These are phyloP conservation scores for Thalassiosira ordinaria DNA, from an alignment of 352 stramenopile genomes.

Conservation along the genomic window DNA sequence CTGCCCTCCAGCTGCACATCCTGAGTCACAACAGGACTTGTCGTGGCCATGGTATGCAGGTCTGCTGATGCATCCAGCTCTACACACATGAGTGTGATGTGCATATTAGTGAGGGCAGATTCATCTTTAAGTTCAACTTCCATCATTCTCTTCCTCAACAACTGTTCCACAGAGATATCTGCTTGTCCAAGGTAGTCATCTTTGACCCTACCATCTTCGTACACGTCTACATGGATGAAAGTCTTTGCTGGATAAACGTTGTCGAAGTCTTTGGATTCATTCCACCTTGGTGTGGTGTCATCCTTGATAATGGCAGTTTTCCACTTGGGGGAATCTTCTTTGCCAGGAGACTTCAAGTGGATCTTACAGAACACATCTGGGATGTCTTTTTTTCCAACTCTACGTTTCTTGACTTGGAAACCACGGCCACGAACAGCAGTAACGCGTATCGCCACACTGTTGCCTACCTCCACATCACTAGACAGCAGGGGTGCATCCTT, in stretches of 20 bases:
- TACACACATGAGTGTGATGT: constrained; percentile 23
- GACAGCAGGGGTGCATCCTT: constrained; percentile 4
- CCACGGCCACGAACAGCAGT: constrained; percentile 51
- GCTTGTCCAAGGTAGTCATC: constrained; percentile 58
- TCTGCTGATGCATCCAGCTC: neutral
- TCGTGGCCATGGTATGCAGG: constrained; percentile 58
- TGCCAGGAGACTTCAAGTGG: constrained; percentile 30
- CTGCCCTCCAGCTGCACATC: constrained; percentile 57
- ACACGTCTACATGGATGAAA: constrained; percentile 55
- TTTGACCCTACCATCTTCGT: constrained; percentile 50
- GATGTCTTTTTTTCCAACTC: constrained; percentile 51
- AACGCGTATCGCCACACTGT: constrained; percentile 25
- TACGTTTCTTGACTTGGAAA: constrained; percentile 51
- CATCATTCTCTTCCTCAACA: constrained; percentile 54
- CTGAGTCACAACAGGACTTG: constrained; percentile 31
- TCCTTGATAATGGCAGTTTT: constrained; percentile 64
- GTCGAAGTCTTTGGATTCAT: constrained; percentile 62
- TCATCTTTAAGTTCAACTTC: constrained; percentile 60
- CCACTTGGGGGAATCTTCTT: constrained; percentile 27
- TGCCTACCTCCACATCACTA: neutral
- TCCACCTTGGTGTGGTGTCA: constrained; percentile 64
- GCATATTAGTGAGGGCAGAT: constrained; percentile 4
- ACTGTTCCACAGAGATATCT: constrained; percentile 47
- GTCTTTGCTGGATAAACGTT: constrained; percentile 27
- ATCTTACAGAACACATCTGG: constrained; percentile 66